These are phyloP conservation scores for Aspergillus uvarum DNA, from an alignment of 2,329 filamentous ascomycete genomes.

Conservation along the genomic window DNA sequence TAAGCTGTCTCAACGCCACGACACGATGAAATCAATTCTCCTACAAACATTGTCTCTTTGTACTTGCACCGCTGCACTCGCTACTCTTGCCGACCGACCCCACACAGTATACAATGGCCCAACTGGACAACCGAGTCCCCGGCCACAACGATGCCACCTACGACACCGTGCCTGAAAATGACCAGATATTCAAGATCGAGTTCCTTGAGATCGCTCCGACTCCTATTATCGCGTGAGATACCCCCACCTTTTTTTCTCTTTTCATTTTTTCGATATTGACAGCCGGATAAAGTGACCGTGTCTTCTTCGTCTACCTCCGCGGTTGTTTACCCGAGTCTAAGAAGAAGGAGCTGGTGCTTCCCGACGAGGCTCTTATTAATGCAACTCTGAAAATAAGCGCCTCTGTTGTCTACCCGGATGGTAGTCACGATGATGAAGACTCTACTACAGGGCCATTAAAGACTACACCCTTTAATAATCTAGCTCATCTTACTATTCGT, in stretches of 20 bases:
- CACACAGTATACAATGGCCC: no score
- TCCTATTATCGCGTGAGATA: conserved; percentile 12
- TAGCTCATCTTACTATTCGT: conserved; percentile 14
- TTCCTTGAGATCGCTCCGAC: conserved; percentile 15
- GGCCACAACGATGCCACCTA: neutral
- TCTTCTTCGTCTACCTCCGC: conserved; percentile 17
- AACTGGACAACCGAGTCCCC: no score
- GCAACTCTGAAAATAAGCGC: conserved; percentile 12
- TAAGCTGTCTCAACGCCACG: no score
- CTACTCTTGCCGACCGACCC: no score
- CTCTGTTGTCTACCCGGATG: conserved; percentile 16
- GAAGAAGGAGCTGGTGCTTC: conserved; percentile 15
- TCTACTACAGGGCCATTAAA: conserved; percentile 10
- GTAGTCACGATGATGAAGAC: neutral
- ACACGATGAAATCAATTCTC: no score
- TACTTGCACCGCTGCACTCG: no score
- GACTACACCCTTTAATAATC: conserved; percentile 12
- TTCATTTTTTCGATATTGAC: neutral
- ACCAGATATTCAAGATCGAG: conserved; percentile 2
- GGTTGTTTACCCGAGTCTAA: conserved; percentile 14
- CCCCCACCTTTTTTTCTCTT: no score
- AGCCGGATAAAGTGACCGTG: conserved; percentile 10
- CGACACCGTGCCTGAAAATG: neutral
- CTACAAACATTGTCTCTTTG: no score
- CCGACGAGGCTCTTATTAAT: conserved; percentile 13